Percentiles rank a stretch among this genome's conserved stretches.
phyloP scores from a whole-genome alignment of 768 basidiomycete genomes.

The Floccularia luteovirens region DNA sequence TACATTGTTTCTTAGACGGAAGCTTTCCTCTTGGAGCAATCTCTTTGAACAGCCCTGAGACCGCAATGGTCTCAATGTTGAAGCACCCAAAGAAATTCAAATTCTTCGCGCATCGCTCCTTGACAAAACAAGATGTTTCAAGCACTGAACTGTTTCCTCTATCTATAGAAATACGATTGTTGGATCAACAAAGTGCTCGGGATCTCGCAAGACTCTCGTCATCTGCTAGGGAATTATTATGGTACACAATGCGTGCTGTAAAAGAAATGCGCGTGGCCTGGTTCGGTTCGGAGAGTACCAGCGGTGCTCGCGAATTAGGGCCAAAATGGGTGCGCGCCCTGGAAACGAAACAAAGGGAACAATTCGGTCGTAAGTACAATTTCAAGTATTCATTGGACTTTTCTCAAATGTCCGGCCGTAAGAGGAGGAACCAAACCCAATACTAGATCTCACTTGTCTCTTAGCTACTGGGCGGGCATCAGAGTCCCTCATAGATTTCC shows the following conservation, averaged over 20 bases:
- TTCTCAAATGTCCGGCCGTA: slow-evolving; percentile 6
- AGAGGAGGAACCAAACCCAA: slow-evolving; percentile 57
- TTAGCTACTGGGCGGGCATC: slow-evolving; percentile 68
- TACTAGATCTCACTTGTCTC: slow-evolving; percentile 65
- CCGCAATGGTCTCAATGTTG: slow-evolving; percentile 27
- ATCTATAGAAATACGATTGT: slow-evolving; percentile 46
- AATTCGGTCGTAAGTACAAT: slow-evolving; percentile 52
- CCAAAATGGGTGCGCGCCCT: slow-evolving; percentile 64
- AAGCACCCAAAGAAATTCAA: slow-evolving; percentile 39
- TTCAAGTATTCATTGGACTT: background rate
- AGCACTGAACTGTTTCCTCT: slow-evolving; percentile 33
- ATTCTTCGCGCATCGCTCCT: slow-evolving; percentile 41
- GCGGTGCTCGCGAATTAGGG: slow-evolving; percentile 67
- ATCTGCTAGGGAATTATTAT: slow-evolving; percentile 59
- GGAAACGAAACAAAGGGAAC: slow-evolving; percentile 55
- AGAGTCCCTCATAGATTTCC: slow-evolving; percentile 64
- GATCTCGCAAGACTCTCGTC: slow-evolving; percentile 70
- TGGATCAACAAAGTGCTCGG: slow-evolving; percentile 46
- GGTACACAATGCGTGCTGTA: slow-evolving; percentile 63
- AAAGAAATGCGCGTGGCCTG: slow-evolving; percentile 69
- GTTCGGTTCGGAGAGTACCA: slow-evolving; percentile 61
- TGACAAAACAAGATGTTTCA: slow-evolving; percentile 13
- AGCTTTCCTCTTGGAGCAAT: slow-evolving; percentile 62
- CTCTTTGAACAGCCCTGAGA: slow-evolving; percentile 20
- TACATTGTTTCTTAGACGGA: slow-evolving; percentile 71